Evolutionary conservation across 495 filamentous ascomycete genomes (phyloP).

Genomic region (Letharia columbiana): DNA sequence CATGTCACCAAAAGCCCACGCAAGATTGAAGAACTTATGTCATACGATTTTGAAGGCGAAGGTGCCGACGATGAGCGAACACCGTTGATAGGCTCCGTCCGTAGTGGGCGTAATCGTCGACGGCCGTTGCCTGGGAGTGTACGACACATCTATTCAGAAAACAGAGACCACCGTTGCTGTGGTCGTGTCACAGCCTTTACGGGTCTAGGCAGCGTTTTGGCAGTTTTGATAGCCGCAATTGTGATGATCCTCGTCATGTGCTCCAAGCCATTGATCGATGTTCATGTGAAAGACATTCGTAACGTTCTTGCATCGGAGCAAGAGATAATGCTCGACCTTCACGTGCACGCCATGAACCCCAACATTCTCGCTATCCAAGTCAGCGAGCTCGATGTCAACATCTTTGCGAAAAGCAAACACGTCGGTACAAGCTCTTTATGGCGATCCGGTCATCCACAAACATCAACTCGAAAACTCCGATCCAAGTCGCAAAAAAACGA

Average conservation of each 20-base stretch:
- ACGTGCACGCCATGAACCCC: slow-evolving; percentile 81
- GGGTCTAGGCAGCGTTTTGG: slow-evolving; percentile 61
- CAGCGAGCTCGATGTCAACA: slow-evolving; percentile 73
- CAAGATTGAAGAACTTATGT: slow-evolving; percentile 48
- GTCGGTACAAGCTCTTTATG: slow-evolving; percentile 71
- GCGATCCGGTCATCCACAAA: slow-evolving; percentile 44
- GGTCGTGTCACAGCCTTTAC: slow-evolving; percentile 73
- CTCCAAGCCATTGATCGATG: slow-evolving; percentile 74
- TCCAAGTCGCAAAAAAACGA: background rate
- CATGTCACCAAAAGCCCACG: slow-evolving; percentile 40
- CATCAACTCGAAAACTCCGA: background rate
- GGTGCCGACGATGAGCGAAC: slow-evolving; percentile 88
- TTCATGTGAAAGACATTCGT: slow-evolving; percentile 66
- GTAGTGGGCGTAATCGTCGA: slow-evolving; percentile 54
- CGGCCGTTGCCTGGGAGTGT: slow-evolving; percentile 50
- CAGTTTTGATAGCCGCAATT: slow-evolving; percentile 68
- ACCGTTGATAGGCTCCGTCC: slow-evolving; percentile 63
- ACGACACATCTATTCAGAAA: slow-evolving; percentile 66
- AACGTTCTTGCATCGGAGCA: slow-evolving; percentile 90
- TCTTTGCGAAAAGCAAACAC: slow-evolving; percentile 88
- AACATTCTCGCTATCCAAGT: slow-evolving; percentile 82
- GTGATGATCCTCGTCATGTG: slow-evolving; percentile 83
- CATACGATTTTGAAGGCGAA: slow-evolving; percentile 60
- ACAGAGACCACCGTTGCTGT: slow-evolving; percentile 54
- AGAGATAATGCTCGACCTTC: slow-evolving; percentile 88